Base-by-base conservation (phyloP, 2,329 filamentous ascomycete species). In the Calcarisporium arbuscula region DNA sequence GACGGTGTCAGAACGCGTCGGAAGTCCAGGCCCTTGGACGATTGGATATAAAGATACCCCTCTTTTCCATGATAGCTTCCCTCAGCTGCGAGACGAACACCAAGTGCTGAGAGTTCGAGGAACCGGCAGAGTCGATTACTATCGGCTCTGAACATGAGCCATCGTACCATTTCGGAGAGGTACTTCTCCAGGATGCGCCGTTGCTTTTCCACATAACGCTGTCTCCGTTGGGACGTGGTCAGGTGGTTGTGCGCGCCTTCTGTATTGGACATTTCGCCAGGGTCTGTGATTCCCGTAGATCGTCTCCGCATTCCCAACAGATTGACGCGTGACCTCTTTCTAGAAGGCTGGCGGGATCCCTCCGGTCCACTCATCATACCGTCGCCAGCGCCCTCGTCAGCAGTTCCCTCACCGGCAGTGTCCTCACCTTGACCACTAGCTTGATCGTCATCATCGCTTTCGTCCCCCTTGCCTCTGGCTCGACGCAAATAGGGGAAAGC, bases 61-160 rank as follows among this genome's bases (percentile, higher is more conserved):
- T 98, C 94, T 59, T 98, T 98, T 39, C 92, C 94, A 54, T 98
- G 92, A 51, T 95, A 96, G 49, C 89, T 94, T 19, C 88, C 89
- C 60, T 98, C 94, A 1, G 90, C 88, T 17, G 92, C 92, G 32
- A 98, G 74, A 30, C 94, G 81, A 32, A 98, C 88, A 16, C 92
- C 92, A 5, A 98, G 70, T 1, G 94, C 90, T 15, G 92, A 98
- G 8, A 98, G 68, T 56, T 98, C 92, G 3, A 98, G 68, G 56
- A 98, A 98, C 45, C 94, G 92, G 63, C 92, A 98, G 5, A 98
- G 69, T 8, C 92, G 80, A 52, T 95, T 96, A 62, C 88, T 95
- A 59, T 96, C 90, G 6, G 92, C 81, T 29, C 90, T 79, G 63
- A 98, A 98, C 61, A 98, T 96, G 49, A 98, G 78, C 75, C 90